Conservation (phyloP, 805 yeast species). For the Middelhovenomyces tepae region DNA sequence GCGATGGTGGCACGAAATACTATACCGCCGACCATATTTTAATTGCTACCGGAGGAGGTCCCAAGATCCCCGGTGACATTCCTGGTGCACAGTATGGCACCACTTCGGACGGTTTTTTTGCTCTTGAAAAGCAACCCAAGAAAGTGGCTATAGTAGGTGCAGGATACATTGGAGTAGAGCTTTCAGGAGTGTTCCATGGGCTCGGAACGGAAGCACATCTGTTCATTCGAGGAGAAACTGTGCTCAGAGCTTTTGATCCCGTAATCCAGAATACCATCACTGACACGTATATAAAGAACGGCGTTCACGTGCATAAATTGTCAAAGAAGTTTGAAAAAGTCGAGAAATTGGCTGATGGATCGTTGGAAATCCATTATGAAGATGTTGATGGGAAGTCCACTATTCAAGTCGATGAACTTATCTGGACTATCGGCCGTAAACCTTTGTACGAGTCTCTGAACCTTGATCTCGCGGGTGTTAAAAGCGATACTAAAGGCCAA, state of each 20-base stretch:
- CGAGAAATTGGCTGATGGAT: slow-evolving; percentile 35
- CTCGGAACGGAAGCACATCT: slow-evolving; percentile 80
- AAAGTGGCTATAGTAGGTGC: slow-evolving; percentile 94
- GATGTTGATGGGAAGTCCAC: slow-evolving; percentile 31
- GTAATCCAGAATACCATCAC: slow-evolving; percentile 73
- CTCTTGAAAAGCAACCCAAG: slow-evolving; percentile 73
- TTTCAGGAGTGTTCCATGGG: slow-evolving; percentile 88
- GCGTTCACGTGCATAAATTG: slow-evolving; percentile 70
- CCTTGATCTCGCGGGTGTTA: slow-evolving; percentile 65
- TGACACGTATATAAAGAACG: slow-evolving; percentile 69
- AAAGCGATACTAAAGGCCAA: slow-evolving; percentile 50
- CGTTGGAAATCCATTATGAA: slow-evolving; percentile 40
- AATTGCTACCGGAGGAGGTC: slow-evolving; percentile 90
- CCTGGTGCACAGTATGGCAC: slow-evolving; percentile 80
- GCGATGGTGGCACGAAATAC: slow-evolving; percentile 43
- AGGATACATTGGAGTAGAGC: slow-evolving; percentile 94
- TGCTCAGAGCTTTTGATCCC: slow-evolving; percentile 80
- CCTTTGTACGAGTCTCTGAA: slow-evolving; percentile 61
- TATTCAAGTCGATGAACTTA: slow-evolving; percentile 65
- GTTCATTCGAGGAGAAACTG: slow-evolving; percentile 85
- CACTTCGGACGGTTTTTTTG: slow-evolving; percentile 87
- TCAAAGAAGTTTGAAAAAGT: slow-evolving; percentile 38
- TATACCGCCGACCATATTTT: slow-evolving; percentile 77
- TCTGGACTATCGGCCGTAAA: slow-evolving; percentile 94
- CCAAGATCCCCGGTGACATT: slow-evolving; percentile 59